Conservation (phyloP, 2,329 filamentous ascomycete genomes). For the Alternaria consortialis region DNA sequence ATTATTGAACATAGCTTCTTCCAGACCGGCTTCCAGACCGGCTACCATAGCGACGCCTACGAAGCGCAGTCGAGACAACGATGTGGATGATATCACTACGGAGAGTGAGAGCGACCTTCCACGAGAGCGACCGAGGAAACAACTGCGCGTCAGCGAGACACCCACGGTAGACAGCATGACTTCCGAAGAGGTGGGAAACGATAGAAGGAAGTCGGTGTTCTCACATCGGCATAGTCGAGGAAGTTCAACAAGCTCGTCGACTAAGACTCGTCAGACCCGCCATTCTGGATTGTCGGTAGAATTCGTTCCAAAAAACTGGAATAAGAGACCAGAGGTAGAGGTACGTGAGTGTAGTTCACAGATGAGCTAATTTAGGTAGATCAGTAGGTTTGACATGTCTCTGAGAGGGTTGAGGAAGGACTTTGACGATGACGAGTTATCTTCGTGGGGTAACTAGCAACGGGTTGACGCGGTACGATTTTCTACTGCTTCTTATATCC, state of each 20-base stretch:
- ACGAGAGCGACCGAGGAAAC: not conserved
- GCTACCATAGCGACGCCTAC: not conserved
- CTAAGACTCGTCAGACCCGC: constrained; percentile 18
- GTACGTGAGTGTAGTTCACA: too few relatives aligned
- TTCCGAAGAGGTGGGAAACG: not conserved
- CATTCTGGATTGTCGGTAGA: constrained; percentile 25
- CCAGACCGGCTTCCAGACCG: not conserved
- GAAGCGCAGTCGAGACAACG: constrained; percentile 8
- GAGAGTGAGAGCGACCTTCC: not conserved
- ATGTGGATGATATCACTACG: not conserved
- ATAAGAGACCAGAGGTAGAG: constrained; percentile 12
- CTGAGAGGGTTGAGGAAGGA: not conserved
- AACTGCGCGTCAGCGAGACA: not conserved
- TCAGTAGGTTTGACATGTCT: not conserved
- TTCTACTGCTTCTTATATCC: too few relatives aligned
- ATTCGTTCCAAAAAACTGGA: constrained; percentile 25
- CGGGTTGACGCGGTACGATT: not conserved
- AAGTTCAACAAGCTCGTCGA: not conserved
- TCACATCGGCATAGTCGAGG: not conserved
- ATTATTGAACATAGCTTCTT: not conserved
- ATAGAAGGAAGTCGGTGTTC: not conserved
- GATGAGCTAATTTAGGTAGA: not conserved
- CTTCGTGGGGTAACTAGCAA: not conserved
- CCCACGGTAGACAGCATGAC: too few relatives aligned
- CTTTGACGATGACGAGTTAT: not conserved